Percentiles rank a stretch among this genome's conserved stretches.
phyloP scores from a whole-genome alignment of 2,329 filamentous ascomycete genomes.

The Rhexocercosporidium sp. region DNA sequence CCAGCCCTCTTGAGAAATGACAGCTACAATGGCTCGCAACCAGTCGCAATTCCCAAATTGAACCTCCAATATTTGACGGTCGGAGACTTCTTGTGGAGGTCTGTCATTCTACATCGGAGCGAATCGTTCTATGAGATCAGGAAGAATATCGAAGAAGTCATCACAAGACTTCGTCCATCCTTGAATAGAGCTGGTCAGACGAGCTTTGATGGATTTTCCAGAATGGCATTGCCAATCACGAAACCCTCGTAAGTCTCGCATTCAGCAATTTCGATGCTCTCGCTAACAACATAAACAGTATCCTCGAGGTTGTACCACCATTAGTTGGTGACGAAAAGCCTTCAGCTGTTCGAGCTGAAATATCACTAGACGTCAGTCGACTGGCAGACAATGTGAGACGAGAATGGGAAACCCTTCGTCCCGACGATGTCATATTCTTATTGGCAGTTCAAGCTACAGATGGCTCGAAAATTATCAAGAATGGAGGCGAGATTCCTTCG shows the following conservation, averaged over 20 bases:
- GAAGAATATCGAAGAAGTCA: slow-evolving; percentile 83
- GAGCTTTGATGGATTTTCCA: slow-evolving; percentile 82
- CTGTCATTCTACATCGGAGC: slow-evolving; percentile 84
- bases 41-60: slow-evolving; percentile 89
- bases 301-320: slow-evolving; percentile 84
- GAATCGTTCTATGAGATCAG: slow-evolving; percentile 94
- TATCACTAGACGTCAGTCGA: slow-evolving; percentile 81
- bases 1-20: slow-evolving; percentile 79
- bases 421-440: slow-evolving; percentile 89
- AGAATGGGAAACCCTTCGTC: slow-evolving; percentile 89
- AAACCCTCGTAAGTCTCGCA: slow-evolving; percentile 66
- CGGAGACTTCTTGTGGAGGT: slow-evolving; percentile 96
- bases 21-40: slow-evolving; percentile 82
- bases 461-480: slow-evolving; percentile 54
- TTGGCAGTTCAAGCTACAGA: slow-evolving; percentile 72
- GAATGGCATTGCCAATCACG: slow-evolving; percentile 87
- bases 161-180: slow-evolving; percentile 80
- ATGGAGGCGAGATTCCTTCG: slow-evolving; percentile 55
- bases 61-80: slow-evolving; percentile 95
- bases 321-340: slow-evolving; percentile 83
- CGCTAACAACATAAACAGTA: slow-evolving; percentile 47
- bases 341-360: slow-evolving; percentile 84
- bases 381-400: slow-evolving; percentile 76
- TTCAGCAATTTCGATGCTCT: slow-evolving; percentile 22
- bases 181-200: slow-evolving; percentile 66